Evolutionary conservation across 2,329 filamentous ascomycete genomes (phyloP).

Genomic region (Neofusicoccum sp.): DNA sequence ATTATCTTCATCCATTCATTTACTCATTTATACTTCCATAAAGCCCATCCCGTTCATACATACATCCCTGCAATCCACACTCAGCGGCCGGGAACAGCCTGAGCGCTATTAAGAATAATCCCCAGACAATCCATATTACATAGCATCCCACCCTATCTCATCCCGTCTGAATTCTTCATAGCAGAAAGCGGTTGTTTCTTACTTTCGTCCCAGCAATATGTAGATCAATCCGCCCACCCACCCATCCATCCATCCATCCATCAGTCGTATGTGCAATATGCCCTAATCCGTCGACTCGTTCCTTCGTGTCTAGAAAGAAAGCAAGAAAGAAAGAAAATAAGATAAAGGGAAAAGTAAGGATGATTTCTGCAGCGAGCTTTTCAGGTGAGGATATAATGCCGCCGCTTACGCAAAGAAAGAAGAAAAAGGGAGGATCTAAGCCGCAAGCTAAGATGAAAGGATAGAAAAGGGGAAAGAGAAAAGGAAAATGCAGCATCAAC

Average conservation of each 20-base stretch:
- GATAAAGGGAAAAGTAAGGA: background rate
- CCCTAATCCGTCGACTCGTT: background rate
- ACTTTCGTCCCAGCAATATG: background rate
- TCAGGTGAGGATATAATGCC: background rate
- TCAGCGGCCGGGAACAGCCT: background rate
- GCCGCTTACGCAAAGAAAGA: background rate
- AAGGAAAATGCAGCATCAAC: background rate
- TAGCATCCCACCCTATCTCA: background rate
- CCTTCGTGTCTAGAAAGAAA: background rate
- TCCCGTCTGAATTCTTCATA: background rate
- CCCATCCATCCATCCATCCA: background rate
- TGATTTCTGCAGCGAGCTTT: background rate
- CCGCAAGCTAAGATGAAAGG: background rate
- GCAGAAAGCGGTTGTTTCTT: background rate
- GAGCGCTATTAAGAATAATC: conserved; percentile 7
- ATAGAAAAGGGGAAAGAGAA: background rate
- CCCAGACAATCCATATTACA: conserved; percentile 1
- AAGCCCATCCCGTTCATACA: background rate
- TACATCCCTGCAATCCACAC: background rate
- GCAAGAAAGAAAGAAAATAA: background rate
- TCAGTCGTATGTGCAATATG: conserved; percentile 4
- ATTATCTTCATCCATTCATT: background rate
- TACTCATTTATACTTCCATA: background rate
- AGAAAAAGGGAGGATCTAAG: background rate
- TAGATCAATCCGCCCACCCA: background rate